Conservation (phyloP, 345 rosid genomes). For the Erucastrum elatum region DNA sequence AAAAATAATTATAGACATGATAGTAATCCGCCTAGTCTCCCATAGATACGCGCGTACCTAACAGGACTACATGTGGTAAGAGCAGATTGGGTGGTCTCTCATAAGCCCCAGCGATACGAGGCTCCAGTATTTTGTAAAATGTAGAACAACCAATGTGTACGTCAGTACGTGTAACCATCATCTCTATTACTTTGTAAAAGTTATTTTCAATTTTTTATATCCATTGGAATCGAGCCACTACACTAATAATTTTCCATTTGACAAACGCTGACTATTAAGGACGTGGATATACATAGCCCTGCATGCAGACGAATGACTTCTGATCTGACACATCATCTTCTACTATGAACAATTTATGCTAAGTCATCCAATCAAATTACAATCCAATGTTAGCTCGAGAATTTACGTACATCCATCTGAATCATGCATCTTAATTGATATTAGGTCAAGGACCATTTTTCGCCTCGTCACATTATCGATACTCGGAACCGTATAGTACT, state of each 20-base stretch:
- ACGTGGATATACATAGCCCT: constrained; percentile 19
- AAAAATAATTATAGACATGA: background rate
- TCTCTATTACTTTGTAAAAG: background rate
- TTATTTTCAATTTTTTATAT: background rate
- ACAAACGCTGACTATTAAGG: constrained; percentile 15
- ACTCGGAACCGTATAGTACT: background rate
- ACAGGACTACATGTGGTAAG: constrained; percentile 15
- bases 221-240: constrained; percentile 2
- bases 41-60: background rate
- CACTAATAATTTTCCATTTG: constrained; percentile 16
- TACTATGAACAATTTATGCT: constrained; percentile 18
- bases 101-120: constrained; percentile 8
- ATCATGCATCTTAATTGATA: background rate
- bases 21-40: constrained; percentile 17
- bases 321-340: constrained; percentile 34
- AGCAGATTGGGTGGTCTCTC: background rate
- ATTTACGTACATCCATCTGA: background rate
- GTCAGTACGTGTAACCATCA: constrained; percentile 12
- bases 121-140: constrained; percentile 5
- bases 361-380: constrained; percentile 9
- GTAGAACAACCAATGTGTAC: constrained; percentile 15
- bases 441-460: background rate
- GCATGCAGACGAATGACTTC: constrained; percentile 26
- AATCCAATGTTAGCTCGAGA: background rate
- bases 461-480: background rate